These are phyloP conservation scores for Knufia fluminis DNA, from an alignment of 2,329 filamentous ascomycete species.

Conservation along the genomic window DNA sequence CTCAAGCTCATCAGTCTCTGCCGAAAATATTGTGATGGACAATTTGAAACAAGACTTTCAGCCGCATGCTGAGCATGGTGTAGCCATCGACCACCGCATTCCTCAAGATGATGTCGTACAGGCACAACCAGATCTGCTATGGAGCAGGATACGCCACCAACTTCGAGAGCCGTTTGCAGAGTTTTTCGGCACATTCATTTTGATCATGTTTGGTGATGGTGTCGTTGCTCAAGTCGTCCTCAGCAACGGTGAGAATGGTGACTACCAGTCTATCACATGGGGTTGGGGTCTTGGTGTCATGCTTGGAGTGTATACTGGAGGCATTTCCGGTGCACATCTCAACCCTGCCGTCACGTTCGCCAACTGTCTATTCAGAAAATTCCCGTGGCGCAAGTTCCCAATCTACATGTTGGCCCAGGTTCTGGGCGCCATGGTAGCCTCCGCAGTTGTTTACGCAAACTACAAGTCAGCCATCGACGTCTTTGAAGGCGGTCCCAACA, in stretches of 20 bases:
- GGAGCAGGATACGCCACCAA: slow-evolving; percentile 45
- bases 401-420: slow-evolving; percentile 53
- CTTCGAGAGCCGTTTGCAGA: slow-evolving; percentile 55
- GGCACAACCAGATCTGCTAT: slow-evolving; percentile 31
- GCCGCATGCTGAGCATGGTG: slow-evolving; percentile 29
- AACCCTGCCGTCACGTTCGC: slow-evolving; percentile 53
- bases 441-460: slow-evolving; percentile 53
- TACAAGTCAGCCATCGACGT: slow-evolving; percentile 55
- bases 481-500: slow-evolving; percentile 18
- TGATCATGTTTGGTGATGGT: slow-evolving; percentile 63
- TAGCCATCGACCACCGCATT: slow-evolving; percentile 27
- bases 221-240: slow-evolving; percentile 61
- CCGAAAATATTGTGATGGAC: too few relatives aligned
- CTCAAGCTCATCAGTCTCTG: too few relatives aligned
- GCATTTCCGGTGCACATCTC: slow-evolving; percentile 52
- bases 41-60: too few relatives aligned
- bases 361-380: slow-evolving; percentile 32
- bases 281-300: slow-evolving; percentile 55
- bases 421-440: slow-evolving; percentile 56
- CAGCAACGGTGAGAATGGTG: slow-evolving; percentile 36
- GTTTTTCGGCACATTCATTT: slow-evolving; percentile 56
- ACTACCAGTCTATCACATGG: slow-evolving; percentile 46
- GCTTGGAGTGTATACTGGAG: slow-evolving; percentile 58
- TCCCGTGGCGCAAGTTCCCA: slow-evolving; percentile 62
- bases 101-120: slow-evolving; percentile 24